These are phyloP conservation scores for Kodamaea restingae DNA, from an alignment of 805 yeast species.

Conservation along the genomic window DNA sequence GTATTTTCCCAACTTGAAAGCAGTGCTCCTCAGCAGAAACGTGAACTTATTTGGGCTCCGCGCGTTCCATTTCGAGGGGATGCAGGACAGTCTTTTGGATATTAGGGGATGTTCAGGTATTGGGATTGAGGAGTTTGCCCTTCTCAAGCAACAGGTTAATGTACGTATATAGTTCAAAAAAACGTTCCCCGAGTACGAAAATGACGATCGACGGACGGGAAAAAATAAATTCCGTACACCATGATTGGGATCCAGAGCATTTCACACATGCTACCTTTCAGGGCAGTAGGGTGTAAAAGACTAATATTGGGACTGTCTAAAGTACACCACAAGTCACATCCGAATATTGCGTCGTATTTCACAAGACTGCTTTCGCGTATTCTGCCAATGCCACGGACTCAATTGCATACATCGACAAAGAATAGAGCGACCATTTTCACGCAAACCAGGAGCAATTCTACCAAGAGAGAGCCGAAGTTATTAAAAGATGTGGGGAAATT, in stretches of 20 bases:
- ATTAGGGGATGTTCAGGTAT: not conserved
- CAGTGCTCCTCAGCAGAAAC: conserved; percentile 17
- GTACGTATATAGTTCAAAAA: not conserved
- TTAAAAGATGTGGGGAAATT: conserved; percentile 21
- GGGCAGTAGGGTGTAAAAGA: not conserved
- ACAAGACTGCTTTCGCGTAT: not conserved
- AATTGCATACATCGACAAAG: too few relatives aligned
- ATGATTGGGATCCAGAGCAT: conserved; percentile 2
- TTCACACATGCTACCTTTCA: not conserved
- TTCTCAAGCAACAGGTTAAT: not conserved
- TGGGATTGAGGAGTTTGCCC: not conserved
- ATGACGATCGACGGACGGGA: not conserved
- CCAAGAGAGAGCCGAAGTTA: not conserved
- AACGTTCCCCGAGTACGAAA: not conserved
- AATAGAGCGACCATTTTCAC: not conserved
- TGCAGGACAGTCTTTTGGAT: not conserved
- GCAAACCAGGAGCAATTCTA: not conserved
- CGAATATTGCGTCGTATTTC: not conserved
- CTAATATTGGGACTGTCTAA: not conserved
- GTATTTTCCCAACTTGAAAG: conserved; percentile 12
- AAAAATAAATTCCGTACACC: not conserved
- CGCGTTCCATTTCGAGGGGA: not conserved
- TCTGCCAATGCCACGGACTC: too few relatives aligned
- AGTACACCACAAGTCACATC: not conserved
- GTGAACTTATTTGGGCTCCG: not conserved